Base-by-base conservation (phyloP, 805 yeast genomes). In the Priceomyces melissophilus region DNA sequence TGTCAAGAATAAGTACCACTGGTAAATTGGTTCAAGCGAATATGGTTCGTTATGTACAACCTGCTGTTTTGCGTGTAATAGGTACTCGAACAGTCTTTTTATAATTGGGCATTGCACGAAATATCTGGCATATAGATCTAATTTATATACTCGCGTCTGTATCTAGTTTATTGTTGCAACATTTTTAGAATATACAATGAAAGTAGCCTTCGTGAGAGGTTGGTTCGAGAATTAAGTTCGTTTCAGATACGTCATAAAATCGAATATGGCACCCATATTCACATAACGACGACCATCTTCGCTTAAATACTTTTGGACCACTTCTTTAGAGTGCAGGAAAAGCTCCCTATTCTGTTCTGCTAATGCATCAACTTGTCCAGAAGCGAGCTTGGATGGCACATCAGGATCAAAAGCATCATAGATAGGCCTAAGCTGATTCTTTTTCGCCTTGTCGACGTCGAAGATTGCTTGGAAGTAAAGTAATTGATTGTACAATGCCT, bases 221-320 rank as follows among this genome's bases (percentile, higher is more conserved):
- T 20, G 25, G 8, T 20, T 5, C 25, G 25, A 20, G 8, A 8
- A 4, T 8, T 20, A 20, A 4, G 25, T 8, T 5, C 35, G 26
- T 28, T 35, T 39, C 11, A 31, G 17, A 38, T 16, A 9, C 15
- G 40, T 44, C 79, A 79, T 76, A 48, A 76, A 78, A 38, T 75
- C 83, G 61, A 90, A 90, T n/a, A 90, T 81, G 15, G 78, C 67
- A 7, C 81, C 81, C 86, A 91, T 81, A 57, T 87, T 86, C 38
- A 90, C 97, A 61, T 81, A 89, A 37, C 96, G 74, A 50, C 96
- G 81, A 4, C 96, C 97, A 64, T 91, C 85, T 46, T 85, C 85
- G 38, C 71, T 71, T 49, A 91, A 63, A 53, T 90, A 91, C 60
- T 81, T 81, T 48, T 79, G 76, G 0, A 85, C 85, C 2, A 87